phyloP scores from a whole-genome alignment of 2,329 filamentous ascomycete species.

The Scytalidium sp. region DNA sequence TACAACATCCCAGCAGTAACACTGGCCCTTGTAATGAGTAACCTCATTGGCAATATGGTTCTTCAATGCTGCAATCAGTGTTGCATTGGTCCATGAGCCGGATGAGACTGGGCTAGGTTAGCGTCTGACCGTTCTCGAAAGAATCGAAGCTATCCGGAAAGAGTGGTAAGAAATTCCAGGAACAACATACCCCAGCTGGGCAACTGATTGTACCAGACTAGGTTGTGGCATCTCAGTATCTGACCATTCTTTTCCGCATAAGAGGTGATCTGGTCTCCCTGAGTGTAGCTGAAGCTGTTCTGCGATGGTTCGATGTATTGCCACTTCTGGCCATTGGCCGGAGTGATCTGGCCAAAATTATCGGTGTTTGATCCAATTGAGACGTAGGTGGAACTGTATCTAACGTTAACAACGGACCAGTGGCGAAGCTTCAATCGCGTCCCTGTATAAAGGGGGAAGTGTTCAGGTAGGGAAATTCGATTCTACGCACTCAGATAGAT shows the following conservation, averaged over 20 bases:
- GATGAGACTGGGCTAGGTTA: conserved; percentile 29
- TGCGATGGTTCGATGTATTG: conserved; percentile 56
- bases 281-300: conserved; percentile 53
- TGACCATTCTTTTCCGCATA: conserved; percentile 47
- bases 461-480: neutral
- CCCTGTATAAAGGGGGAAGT: neutral
- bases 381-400: conserved; percentile 49
- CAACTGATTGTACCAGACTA: conserved; percentile 49
- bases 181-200: conserved; percentile 41
- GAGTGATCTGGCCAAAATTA: conserved; percentile 64
- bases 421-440: neutral
- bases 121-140: neutral
- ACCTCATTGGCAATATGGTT: conserved; percentile 60
- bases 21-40: conserved; percentile 56
- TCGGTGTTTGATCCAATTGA: conserved; percentile 49
- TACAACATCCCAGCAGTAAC: conserved; percentile 64
- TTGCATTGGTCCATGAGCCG: conserved; percentile 53
- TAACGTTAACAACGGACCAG: too few species aligned
- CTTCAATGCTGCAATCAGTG: conserved; percentile 54
- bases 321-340: conserved; percentile 65
- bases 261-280: conserved; percentile 51
- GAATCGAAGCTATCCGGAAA: neutral
- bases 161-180: neutral
- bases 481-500: conserved; percentile 33
- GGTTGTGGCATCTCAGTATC: conserved; percentile 60